A percentile compares a stretch with the other conserved stretches of the same genome.
Evolutionary conservation across 2,329 filamentous ascomycete species (phyloP).

Genomic region (Phialophora chinensis): DNA sequence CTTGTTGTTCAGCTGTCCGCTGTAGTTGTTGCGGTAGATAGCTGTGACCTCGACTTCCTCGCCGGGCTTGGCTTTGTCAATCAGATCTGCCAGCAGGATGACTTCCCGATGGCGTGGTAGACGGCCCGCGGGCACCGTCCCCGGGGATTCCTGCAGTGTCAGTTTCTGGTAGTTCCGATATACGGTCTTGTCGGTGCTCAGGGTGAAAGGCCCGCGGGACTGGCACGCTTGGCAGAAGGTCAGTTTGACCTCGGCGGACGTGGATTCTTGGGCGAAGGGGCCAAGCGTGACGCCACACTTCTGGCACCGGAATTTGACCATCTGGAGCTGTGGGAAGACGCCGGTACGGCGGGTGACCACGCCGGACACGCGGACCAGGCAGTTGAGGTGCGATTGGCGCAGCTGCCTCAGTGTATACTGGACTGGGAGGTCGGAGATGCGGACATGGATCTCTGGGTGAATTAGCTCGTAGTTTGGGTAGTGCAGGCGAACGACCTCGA

Average conservation of each 20-base stretch:
- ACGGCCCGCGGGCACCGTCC: constrained; percentile 93
- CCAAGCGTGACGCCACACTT: constrained; percentile 93
- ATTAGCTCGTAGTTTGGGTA: constrained; percentile 98
- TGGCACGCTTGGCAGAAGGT: constrained; percentile 97
- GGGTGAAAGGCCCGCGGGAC: constrained; percentile 88
- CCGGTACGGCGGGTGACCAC: constrained; percentile 93
- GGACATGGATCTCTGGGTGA: constrained; percentile 95
- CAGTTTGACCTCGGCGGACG: constrained; percentile 90
- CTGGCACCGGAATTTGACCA: constrained; percentile 95
- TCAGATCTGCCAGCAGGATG: constrained; percentile 94
- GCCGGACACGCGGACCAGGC: constrained; percentile 88
- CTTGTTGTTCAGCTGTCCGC: constrained; percentile 95
- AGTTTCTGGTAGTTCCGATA: constrained; percentile 99
- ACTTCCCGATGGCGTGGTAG: constrained; percentile 92
- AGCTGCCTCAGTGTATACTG: constrained; percentile 94
- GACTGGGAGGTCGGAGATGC: constrained; percentile 91
- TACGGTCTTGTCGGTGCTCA: constrained; percentile 97
- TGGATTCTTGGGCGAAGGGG: constrained; percentile 93
- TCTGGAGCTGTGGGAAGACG: constrained; percentile 97
- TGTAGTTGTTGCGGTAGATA: constrained; percentile 97
- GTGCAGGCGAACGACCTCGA: constrained; percentile 93
- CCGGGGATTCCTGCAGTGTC: constrained; percentile 94
- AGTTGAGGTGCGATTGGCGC: constrained; percentile 94
- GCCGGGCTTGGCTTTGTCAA: constrained; percentile 94
- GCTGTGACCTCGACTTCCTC: constrained; percentile 98